Percentiles rank a stretch among this genome's conserved stretches.
These are phyloP conservation scores for Chloris gayana DNA, from an alignment of 176 grass and related monocot species.

Conservation along the genomic window DNA sequence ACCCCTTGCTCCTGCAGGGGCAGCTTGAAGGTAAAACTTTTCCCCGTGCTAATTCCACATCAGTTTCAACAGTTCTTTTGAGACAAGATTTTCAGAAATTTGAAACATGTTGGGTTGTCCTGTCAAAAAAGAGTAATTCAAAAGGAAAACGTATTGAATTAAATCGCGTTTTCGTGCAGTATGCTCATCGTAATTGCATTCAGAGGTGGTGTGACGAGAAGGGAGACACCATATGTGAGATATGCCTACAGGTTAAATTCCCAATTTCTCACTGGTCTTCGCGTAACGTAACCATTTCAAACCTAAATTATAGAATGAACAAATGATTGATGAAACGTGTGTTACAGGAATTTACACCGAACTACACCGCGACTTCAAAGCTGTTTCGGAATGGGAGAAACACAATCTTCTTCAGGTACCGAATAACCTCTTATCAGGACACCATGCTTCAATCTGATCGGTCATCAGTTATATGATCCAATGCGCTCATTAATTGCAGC, in stretches of 20 bases:
- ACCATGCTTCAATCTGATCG: not conserved
- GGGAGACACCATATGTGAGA: conserved; percentile 82
- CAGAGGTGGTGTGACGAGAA: conserved; percentile 93
- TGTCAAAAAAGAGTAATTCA: not conserved
- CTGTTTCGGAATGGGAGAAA: conserved; percentile 56
- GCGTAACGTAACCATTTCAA: not conserved
- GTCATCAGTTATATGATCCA: not conserved
- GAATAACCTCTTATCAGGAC: too few species aligned
- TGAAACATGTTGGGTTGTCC: not conserved
- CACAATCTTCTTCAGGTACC: conserved; percentile 67
- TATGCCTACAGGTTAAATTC: conserved; percentile 77
- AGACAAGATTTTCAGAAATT: not conserved
- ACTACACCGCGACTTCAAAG: conserved; percentile 56
- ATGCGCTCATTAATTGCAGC: conserved; percentile 23
- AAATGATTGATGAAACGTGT: not conserved
- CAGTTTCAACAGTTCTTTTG: not conserved
- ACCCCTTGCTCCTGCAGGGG: conserved; percentile 81
- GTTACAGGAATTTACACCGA: conserved; percentile 61
- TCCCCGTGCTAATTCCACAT: not conserved
- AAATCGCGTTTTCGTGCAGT: conserved; percentile 37
- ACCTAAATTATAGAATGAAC: not conserved
- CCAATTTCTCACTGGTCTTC: not conserved
- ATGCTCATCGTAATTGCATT: conserved; percentile 75
- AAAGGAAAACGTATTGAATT: not conserved
- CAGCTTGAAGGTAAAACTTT: conserved; percentile 67